Base-by-base conservation (phyloP, 352 stramenopile genomes). In the Pythium coloratum region DNA sequence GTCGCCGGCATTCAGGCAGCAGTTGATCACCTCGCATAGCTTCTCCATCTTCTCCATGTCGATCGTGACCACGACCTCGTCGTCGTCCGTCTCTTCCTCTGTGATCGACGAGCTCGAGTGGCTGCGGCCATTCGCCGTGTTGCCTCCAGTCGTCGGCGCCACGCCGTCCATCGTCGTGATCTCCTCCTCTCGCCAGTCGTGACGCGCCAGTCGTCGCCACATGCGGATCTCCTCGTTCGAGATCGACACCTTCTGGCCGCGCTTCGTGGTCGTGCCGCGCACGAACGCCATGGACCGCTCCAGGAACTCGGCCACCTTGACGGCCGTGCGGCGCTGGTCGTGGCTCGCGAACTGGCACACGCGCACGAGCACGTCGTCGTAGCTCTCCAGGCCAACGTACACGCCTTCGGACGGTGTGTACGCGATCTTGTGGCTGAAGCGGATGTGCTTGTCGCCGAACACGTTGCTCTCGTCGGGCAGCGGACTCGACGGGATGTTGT, bases 181-280 rank as follows among this genome's bases (percentile, higher is more conserved):
- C 24, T 90, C 84, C 59, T 92, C 84, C 0, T 77, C 53, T 18
- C 55, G 62, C 84, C 84, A 92, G 64, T 92, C 78, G 54, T 92
- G 84, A 33, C 78, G 61, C 16, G 81, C 83, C 47, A 92, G 71
- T 2, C 84, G 81, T 34, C 84, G 84, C 84, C 84, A 92, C 80
- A 88, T 90, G 44, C 80, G 79, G 64, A 92, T 92, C 70, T 92
- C 84, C 66, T 88, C 84, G 62, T 92, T 92, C 69, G 84, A 87
- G 62, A 92, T 89, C 47, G 75, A 86, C 26, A 89, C 80, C 32
- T 91, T 83, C 51, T 88, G 84, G 42, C 82, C 81, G 40, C 88
- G 84, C 46, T 87, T 86, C 9, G 82, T 90, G 2, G 76, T 76
- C 34, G 82, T 89, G 47, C 81, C 80, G 33, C 88, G 81, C 54